phyloP scores from a whole-genome alignment of 1,284 basidiomycete genomes.

The Austroboletus rostrupii region DNA sequence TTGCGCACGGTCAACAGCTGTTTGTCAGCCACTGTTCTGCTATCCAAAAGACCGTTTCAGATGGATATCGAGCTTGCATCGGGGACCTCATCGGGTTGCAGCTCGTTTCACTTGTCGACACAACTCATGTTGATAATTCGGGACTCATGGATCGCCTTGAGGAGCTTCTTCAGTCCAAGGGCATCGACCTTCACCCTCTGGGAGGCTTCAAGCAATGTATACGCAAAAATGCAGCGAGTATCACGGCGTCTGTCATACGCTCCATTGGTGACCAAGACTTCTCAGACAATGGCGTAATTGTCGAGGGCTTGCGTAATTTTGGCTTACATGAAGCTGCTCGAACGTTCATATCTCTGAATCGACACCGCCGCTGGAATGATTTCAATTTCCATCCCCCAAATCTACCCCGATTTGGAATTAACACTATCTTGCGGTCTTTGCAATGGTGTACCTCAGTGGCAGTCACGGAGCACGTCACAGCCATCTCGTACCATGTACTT shows the following conservation, averaged over 20 bases:
- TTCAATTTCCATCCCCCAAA: constrained; percentile 59
- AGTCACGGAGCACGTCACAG: constrained; percentile 38
- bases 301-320: constrained; percentile 37
- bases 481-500: constrained; percentile 73
- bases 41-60: constrained; percentile 45
- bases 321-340: constrained; percentile 33
- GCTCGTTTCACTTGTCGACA: constrained; percentile 46
- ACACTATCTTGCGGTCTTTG: constrained; percentile 52
- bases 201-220: constrained; percentile 40
- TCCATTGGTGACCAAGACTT: constrained; percentile 60
- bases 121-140: constrained; percentile 16
- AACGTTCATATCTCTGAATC: constrained; percentile 48
- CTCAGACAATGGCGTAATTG: constrained; percentile 43
- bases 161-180: constrained; percentile 34
- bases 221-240: constrained; percentile 46
- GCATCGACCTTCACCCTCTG: constrained; percentile 29
- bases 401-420: constrained; percentile 51
- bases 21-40: constrained; percentile 65
- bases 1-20: constrained; percentile 40
- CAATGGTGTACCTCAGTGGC: constrained; percentile 49
- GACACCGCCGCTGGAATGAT: constrained; percentile 44
- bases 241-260: constrained; percentile 55
- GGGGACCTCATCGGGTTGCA: constrained; percentile 68
- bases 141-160: constrained; percentile 31
- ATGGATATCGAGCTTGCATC: constrained; percentile 65